Evolutionary conservation across 1,284 basidiomycete genomes (phyloP).

Genomic region (Rhodotorula glutinis): DNA sequence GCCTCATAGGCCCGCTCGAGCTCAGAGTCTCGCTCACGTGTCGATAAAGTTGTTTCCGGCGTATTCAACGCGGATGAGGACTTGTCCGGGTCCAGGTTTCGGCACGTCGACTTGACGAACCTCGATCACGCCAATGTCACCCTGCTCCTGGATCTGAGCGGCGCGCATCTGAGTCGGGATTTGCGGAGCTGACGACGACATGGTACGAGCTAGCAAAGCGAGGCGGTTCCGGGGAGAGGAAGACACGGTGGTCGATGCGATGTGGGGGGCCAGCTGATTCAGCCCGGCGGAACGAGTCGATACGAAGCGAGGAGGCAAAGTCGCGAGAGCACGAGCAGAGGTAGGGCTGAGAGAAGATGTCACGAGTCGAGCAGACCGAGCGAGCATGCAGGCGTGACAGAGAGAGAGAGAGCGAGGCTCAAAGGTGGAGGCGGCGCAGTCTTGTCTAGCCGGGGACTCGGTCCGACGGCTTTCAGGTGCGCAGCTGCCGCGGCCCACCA

Average conservation of each 20-base stretch:
- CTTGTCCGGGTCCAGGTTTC: constrained; percentile 60
- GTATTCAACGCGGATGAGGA: constrained; percentile 71
- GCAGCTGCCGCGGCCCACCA: too few relatives aligned
- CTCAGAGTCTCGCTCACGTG: constrained; percentile 57
- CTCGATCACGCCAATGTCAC: constrained; percentile 75
- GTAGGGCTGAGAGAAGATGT: not conserved
- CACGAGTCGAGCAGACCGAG: too few relatives aligned
- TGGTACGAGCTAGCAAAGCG: not conserved
- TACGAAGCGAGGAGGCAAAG: not conserved
- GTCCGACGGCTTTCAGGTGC: too few relatives aligned
- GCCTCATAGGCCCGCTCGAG: too few relatives aligned
- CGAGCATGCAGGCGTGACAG: not conserved
- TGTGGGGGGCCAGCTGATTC: not conserved
- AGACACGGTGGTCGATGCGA: not conserved
- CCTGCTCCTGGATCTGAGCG: constrained; percentile 56
- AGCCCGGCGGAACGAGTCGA: too few relatives aligned
- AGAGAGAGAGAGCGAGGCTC: too few relatives aligned
- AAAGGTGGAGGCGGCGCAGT: too few relatives aligned
- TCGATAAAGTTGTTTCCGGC: constrained; percentile 59
- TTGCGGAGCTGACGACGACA: not conserved
- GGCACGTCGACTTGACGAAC: constrained; percentile 63
- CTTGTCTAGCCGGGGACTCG: too few relatives aligned
- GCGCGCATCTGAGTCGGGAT: constrained; percentile 55
- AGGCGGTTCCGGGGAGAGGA: not conserved
- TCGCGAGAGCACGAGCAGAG: not conserved